phyloP scores from a whole-genome alignment of 2,329 filamentous ascomycete genomes.

The Metarhizium anisopliae region DNA sequence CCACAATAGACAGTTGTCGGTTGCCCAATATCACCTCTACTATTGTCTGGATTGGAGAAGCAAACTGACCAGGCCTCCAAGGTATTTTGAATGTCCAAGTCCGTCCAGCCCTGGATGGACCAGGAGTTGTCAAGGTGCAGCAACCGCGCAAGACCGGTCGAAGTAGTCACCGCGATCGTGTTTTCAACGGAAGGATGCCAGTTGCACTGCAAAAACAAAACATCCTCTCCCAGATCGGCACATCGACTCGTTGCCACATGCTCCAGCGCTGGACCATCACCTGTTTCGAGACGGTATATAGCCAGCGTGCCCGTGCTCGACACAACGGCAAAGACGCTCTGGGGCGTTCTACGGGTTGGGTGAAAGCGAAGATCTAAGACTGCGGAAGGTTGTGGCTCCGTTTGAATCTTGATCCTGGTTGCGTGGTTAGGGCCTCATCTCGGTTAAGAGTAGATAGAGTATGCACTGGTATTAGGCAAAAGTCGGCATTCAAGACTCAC shows the following conservation, averaged over 20 bases:
- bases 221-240: slow-evolving; percentile 42
- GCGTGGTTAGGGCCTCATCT: not conserved
- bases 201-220: slow-evolving; percentile 62
- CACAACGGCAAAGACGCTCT: slow-evolving; percentile 59
- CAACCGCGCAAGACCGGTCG: slow-evolving; percentile 54
- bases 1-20: slow-evolving; percentile 51
- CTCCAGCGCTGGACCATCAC: slow-evolving; percentile 22
- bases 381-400: slow-evolving; percentile 56
- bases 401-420: slow-evolving; percentile 36
- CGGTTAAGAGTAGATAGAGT: not conserved
- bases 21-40: slow-evolving; percentile 13
- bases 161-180: slow-evolving; percentile 62
- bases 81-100: slow-evolving; percentile 37
- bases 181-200: slow-evolving; percentile 55
- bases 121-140: slow-evolving; percentile 37
- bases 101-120: slow-evolving; percentile 22
- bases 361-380: slow-evolving; percentile 83
- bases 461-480: no score
- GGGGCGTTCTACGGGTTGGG: slow-evolving; percentile 26
- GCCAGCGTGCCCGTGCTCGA: slow-evolving; percentile 67
- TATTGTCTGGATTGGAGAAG: slow-evolving; percentile 34
- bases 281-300: slow-evolving; percentile 48
- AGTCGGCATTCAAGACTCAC: slow-evolving; percentile 35
- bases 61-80: slow-evolving; percentile 70
- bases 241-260: slow-evolving; percentile 36